A percentile compares a stretch with the other conserved stretches of the same genome.
Evolutionary conservation across 129 eudicot genomes (phyloP).

Genomic region (Tagetes erecta): DNA sequence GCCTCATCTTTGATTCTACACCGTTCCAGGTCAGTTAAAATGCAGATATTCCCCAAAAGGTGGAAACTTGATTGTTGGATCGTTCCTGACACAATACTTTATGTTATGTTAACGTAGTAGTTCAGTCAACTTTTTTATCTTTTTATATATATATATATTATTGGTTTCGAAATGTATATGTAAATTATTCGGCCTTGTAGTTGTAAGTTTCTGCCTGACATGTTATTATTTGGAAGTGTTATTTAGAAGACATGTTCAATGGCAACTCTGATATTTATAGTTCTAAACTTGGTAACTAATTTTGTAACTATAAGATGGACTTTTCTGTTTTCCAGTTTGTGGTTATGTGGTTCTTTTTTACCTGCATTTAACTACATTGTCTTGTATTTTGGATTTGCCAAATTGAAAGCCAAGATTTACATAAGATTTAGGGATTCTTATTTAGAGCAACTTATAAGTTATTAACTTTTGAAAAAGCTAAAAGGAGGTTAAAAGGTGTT

Average conservation of each 20-base stretch:
- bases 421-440: too few species aligned
- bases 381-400: not conserved
- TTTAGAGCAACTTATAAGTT: too few species aligned
- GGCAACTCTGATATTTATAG: not conserved
- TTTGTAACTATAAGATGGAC: conserved; percentile 23
- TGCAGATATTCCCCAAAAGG: conserved; percentile 13
- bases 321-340: conserved; percentile 20
- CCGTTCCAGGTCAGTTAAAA: conserved; percentile 31
- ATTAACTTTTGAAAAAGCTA: too few species aligned
- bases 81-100: conserved; percentile 16
- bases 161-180: conserved; percentile 22
- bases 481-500: too few species aligned
- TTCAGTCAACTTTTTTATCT: conserved; percentile 14
- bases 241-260: conserved; percentile 12
- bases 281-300: conserved; percentile 25
- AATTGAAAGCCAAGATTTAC: not conserved
- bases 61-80: conserved; percentile 21
- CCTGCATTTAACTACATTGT: not conserved
- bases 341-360: not conserved
- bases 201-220: not conserved
- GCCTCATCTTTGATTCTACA: conserved; percentile 28
- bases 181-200: conserved; percentile 24
- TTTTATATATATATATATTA: not conserved
- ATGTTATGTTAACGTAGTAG: conserved; percentile 33
- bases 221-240: conserved; percentile 16